Base-by-base conservation (phyloP, 2,329 filamentous ascomycete genomes). In the Fusarium duplospermum region DNA sequence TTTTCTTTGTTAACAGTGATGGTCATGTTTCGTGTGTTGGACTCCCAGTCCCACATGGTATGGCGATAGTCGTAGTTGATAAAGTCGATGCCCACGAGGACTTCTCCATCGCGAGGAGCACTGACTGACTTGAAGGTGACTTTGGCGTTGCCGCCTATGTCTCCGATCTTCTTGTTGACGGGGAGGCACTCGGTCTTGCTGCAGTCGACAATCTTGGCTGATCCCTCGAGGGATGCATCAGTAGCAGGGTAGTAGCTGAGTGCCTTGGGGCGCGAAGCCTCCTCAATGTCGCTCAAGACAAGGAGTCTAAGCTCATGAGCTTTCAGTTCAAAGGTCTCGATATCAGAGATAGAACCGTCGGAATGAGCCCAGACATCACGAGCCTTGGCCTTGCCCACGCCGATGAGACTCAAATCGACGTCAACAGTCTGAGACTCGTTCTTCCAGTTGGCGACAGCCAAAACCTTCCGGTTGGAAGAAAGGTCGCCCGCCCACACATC, bases 61-160 rank as follows among this genome's bases (percentile, higher is more conserved):
- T 87, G 82, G 0, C 84, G 82, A 13, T 87, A 81, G 10, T 88
- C 87, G 70, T 89, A 88, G 78, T 89, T 89, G 77, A 88, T 86
- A 54, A 84, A 88, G 73, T 88, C 85, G 14, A 89, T 77, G 1
- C 84, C 85, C 1, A 89, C 67, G 35, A 86, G 82, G 67, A 85
- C 83, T 4, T 73, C 73, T 1, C 83, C 82, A 5, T 70, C 77
- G 0, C 76, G 81, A 1, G 79, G 70, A 1, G 78, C 76, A 5
- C 42, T 70, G 11, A 84, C 80, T 1, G 77, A 76, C 4, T 78
- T 66, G 58, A 88, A 84, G 0, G 77, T 80, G n/a, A 83, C 81
- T 4, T 66, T 80, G 2, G 84, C 81, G n/a, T 72, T 66, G 1
- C 40, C 20, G 6, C 78, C 77, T 3, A 87, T 78, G 22, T 84